Evolutionary conservation across 2,329 filamentous ascomycete species (phyloP).

Genomic region (Clonostachys byssicola): DNA sequence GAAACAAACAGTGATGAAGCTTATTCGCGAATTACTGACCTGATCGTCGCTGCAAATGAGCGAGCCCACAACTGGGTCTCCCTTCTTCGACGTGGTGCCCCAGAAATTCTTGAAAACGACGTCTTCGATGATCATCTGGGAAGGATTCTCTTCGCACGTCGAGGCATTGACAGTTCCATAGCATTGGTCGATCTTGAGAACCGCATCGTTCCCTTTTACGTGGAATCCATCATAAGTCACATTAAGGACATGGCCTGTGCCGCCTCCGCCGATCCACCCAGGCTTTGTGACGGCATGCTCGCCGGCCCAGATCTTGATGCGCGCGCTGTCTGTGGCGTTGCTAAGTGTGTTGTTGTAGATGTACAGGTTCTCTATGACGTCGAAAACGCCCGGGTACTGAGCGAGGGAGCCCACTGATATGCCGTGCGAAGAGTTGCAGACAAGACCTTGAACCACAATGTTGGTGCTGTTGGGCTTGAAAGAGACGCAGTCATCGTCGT

Average conservation of each 20-base stretch:
- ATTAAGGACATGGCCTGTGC: conserved; percentile 47
- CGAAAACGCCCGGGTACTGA: conserved; percentile 59
- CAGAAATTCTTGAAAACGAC: conserved; percentile 17
- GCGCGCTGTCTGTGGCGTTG: conserved; percentile 60
- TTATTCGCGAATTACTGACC: conserved; percentile 9
- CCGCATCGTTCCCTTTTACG: conserved; percentile 48
- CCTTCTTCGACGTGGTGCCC: conserved; percentile 17
- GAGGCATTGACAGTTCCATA: conserved; percentile 8
- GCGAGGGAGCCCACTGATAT: conserved; percentile 70
- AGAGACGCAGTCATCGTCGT: conserved; percentile 67
- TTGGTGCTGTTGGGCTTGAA: conserved; percentile 73
- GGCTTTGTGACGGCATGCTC: conserved; percentile 27
- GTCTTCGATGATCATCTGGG: conserved; percentile 15
- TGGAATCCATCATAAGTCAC: conserved; percentile 57
- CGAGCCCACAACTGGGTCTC: conserved; percentile 17
- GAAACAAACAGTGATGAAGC: too few relatives aligned
- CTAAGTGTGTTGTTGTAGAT: conserved; percentile 57
- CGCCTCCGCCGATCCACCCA: conserved; percentile 58
- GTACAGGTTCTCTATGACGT: conserved; percentile 67
- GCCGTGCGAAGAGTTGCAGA: conserved; percentile 67
- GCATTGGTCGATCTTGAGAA: conserved; percentile 18
- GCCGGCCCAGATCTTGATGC: conserved; percentile 73
- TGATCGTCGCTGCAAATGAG: conserved; percentile 19
- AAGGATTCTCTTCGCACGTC: conserved; percentile 5
- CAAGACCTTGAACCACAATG: conserved; percentile 62